A percentile compares a stretch with the other conserved stretches of the same genome.
Evolutionary conservation across 1,139 yeast genomes (phyloP).

Genomic region (Zygosaccharomyces sapae): DNA sequence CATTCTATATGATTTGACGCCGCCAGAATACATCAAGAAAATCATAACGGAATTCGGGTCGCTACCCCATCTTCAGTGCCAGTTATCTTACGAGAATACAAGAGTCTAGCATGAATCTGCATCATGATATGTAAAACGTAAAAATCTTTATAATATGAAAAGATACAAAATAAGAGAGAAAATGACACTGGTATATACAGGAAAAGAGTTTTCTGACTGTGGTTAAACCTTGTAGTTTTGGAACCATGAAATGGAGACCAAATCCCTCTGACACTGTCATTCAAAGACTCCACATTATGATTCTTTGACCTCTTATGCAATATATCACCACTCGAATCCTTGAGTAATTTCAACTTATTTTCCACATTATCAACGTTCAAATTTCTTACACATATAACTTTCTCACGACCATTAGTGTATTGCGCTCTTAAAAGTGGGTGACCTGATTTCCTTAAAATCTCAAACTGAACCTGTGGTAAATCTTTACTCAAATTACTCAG

Average conservation of each 20-base stretch:
- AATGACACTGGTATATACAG: conserved; percentile 1
- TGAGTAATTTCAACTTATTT: conserved; percentile 51
- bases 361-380: conserved; percentile 50
- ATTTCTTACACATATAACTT: conserved; percentile 62
- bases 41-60: conserved; percentile 96
- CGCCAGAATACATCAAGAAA: conserved; percentile 89
- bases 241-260: conserved; percentile 95
- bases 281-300: conserved; percentile 73
- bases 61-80: conserved; percentile 97
- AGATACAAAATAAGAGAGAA: neutral
- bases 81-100: conserved; percentile 89
- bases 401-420: conserved; percentile 47
- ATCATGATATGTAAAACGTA: neutral
- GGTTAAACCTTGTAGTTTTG: conserved; percentile 60
- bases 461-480: conserved; percentile 68
- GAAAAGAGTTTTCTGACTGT: neutral
- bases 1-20: conserved; percentile 89
- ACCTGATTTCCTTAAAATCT: conserved; percentile 64
- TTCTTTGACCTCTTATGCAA: conserved; percentile 55
- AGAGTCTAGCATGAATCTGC: conserved; percentile 38
- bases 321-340: conserved; percentile 57
- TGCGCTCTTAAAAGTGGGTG: conserved; percentile 77
- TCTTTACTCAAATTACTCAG: conserved; percentile 54
- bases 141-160: neutral
- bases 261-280: conserved; percentile 87